These are phyloP conservation scores for Chalciporus pseudorubinellus DNA, from an alignment of 768 basidiomycete species.

Conservation along the genomic window DNA sequence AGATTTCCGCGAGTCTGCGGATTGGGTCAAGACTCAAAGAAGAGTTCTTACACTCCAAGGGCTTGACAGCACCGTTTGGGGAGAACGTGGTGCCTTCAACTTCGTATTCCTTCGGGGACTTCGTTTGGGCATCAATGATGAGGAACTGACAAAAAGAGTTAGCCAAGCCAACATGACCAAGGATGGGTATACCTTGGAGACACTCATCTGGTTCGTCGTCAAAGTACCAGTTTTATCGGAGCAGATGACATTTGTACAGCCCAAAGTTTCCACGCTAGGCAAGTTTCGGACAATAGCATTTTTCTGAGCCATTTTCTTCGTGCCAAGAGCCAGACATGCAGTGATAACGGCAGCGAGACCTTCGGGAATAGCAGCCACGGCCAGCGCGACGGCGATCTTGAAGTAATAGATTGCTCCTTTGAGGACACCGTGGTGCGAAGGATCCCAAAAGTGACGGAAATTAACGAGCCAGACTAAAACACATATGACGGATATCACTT, in stretches of 20 bases:
- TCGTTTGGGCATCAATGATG: conserved; percentile 56
- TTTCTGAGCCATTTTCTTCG: conserved; percentile 99
- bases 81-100: conserved; percentile 95
- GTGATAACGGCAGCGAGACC: conserved; percentile 98
- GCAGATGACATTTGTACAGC: conserved; percentile 98
- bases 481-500: conserved; percentile 96
- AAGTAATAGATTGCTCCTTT: conserved; percentile 98
- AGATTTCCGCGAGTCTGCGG: conserved; percentile 86
- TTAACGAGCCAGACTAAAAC: conserved; percentile 98
- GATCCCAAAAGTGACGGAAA: conserved; percentile 93
- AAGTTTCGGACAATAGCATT: conserved; percentile 97
- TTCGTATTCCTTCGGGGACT: conserved; percentile 58
- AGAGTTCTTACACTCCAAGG: conserved; percentile 60
- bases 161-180: conserved; percentile 1
- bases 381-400: conserved; percentile 97
- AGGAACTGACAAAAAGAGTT: conserved; percentile 57
- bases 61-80: conserved; percentile 72
- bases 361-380: conserved; percentile 99
- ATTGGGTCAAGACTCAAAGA: conserved; percentile 67
- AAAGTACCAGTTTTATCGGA: conserved; percentile 98
- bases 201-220: conserved; percentile 98
- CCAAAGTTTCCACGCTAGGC: conserved; percentile 95
- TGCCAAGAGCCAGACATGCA: conserved; percentile 92
- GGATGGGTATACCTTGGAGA: conserved; percentile 59
- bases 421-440: conserved; percentile 83